Conservation (phyloP, 1,284 basidiomycete genomes). For the Ganoderma sinense region DNA sequence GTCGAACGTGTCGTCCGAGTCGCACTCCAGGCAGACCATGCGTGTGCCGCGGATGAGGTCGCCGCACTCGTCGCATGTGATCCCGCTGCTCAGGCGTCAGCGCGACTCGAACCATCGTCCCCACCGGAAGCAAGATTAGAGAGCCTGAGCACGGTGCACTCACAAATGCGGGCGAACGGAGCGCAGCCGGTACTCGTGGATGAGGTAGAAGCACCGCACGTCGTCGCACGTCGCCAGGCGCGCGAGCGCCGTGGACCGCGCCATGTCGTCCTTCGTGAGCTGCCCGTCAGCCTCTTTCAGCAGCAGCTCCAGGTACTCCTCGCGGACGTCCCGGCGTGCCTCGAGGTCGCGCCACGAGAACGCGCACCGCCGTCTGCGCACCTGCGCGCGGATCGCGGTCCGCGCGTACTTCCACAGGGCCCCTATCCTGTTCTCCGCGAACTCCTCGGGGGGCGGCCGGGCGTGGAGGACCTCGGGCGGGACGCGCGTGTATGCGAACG, state of each 20-base stretch:
- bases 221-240: conserved; percentile 13
- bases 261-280: conserved; percentile 15
- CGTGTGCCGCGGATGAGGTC: conserved; percentile 32
- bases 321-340: conserved; percentile 16
- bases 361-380: conserved; percentile 18
- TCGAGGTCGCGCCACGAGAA: conserved; percentile 26
- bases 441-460: conserved; percentile 10
- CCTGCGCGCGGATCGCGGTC: conserved; percentile 5
- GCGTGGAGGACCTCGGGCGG: conserved; percentile 17
- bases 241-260: conserved; percentile 16
- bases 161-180: conserved; percentile 5
- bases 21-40: conserved; percentile 36
- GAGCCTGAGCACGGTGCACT: background rate
- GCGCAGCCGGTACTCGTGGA: conserved; percentile 9
- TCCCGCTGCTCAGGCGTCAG: background rate
- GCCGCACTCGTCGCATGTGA: conserved; percentile 33
- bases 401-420: conserved; percentile 24
- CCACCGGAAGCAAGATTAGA: background rate
- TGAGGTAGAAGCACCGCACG: conserved; percentile 12
- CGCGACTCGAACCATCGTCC: no score
- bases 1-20: conserved; percentile 30
- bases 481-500: conserved; percentile 21
- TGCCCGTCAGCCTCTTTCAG: conserved; percentile 12
- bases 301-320: conserved; percentile 17
- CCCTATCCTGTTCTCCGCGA: background rate